A percentile compares a stretch with the other conserved stretches of the same genome.
Evolutionary conservation across 1,284 basidiomycete genomes (phyloP).

Genomic region (Gomphus bonarii): DNA sequence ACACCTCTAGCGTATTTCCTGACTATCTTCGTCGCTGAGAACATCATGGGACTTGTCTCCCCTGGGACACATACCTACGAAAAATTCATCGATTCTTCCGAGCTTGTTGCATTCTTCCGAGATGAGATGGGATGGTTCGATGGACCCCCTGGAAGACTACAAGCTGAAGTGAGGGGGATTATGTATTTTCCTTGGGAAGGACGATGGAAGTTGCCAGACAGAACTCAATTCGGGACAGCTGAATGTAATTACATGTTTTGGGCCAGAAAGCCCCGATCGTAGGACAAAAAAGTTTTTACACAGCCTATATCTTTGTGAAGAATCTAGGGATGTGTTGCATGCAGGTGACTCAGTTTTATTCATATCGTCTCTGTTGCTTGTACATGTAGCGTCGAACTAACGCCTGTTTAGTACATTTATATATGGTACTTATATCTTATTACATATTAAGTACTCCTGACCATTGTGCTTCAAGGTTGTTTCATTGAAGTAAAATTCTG

Average conservation of each 20-base stretch:
- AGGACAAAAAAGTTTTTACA: neutral
- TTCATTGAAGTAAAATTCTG: neutral
- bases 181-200: constrained; percentile 73
- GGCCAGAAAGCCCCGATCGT: constrained; percentile 48
- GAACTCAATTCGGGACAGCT: constrained; percentile 46
- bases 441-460: too few species aligned
- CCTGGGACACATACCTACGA: constrained; percentile 87
- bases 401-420: too few species aligned
- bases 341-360: too few species aligned
- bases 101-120: constrained; percentile 77
- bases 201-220: constrained; percentile 57
- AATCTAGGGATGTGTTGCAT: too few species aligned
- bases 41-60: constrained; percentile 73
- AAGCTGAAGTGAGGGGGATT: constrained; percentile 78
- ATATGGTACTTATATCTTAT: too few species aligned
- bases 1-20: constrained; percentile 86
- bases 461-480: too few species aligned
- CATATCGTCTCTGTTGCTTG: too few species aligned
- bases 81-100: constrained; percentile 86
- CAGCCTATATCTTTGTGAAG: neutral
- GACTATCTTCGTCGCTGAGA: constrained; percentile 87
- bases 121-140: constrained; percentile 31
- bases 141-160: constrained; percentile 34
- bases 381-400: too few species aligned
- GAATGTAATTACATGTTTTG: constrained; percentile 79